Evolutionary conservation across 2,329 filamentous ascomycete genomes (phyloP), one percentile per base, ranked within the genome.

Genomic region (Cordyceps cicadae): DNA sequence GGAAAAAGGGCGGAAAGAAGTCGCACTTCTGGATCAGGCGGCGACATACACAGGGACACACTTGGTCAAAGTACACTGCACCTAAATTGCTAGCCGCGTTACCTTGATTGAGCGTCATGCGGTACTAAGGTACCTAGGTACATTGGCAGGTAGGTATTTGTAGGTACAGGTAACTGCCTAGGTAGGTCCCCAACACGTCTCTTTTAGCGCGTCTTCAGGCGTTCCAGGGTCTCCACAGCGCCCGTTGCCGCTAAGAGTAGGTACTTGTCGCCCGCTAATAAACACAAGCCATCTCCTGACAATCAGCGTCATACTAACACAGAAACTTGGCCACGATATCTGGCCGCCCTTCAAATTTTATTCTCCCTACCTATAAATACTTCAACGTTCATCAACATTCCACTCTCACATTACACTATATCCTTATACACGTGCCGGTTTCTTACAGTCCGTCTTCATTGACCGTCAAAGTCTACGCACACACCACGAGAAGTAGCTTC

Each of bases 261-360:
- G 54, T 61, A 61, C 60, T 39, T 52, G 29, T 41, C 48, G 5
- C 39, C 12, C 48, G 7, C 48, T 49, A 41, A 34, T 49, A 29
- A 37, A 37, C 39, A 17, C 6, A 43, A 17, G 12, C n/a, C 14
- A 3, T 12, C 6, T 17, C 41, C 41, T 41, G 41, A 39, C 57
- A 57, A 26, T 54, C 3, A 5, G 8, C 17, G n/a, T 26, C 24
- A 17, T n/a, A 17, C 37, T 21, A 21, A 17, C 41, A 52, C 39
- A 49, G 49, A 41, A 51, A 17, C 14, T 26, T 41, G 60, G 60
- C 60, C 60, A 39, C 54, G 39, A 54, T 54, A 53, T 46, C 48
- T 57, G 60, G 60, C 54, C 60, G 51, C 51, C 46, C 11, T 49
- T 53, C 46, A 48, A 61, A 52, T 61, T 29, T 53, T 53, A 8